These are phyloP conservation scores for Symbiotaphrina buchneri DNA, from an alignment of 495 filamentous ascomycete genomes.

Conservation along the genomic window DNA sequence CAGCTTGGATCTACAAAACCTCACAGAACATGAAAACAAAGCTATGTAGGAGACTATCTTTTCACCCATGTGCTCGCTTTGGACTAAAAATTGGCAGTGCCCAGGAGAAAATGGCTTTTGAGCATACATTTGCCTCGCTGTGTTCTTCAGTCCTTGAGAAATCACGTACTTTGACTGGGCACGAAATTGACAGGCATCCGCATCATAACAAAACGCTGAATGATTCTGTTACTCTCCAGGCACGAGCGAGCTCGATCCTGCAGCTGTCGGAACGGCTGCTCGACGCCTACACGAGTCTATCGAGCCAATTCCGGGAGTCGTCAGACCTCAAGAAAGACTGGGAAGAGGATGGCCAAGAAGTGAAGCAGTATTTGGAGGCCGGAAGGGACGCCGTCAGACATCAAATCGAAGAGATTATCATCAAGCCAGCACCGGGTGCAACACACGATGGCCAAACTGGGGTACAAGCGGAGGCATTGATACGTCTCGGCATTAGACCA, in stretches of 20 bases:
- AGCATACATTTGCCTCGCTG: too few species aligned
- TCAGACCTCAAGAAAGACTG: background rate
- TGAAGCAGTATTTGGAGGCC: slow-evolving; percentile 4
- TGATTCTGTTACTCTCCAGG: too few species aligned
- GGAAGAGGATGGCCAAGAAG: slow-evolving; percentile 4
- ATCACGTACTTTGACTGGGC: too few species aligned
- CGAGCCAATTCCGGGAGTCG: slow-evolving; percentile 1
- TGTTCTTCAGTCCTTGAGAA: too few species aligned
- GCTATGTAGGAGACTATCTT: too few species aligned
- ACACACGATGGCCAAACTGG: slow-evolving; percentile 2
- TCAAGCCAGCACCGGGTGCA: background rate
- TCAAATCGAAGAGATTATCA: slow-evolving; percentile 2
- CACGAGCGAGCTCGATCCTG: slow-evolving; percentile 2
- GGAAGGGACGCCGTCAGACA: slow-evolving; percentile 6
- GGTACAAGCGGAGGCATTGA: background rate
- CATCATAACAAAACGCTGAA: too few species aligned
- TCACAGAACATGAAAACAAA: too few species aligned
- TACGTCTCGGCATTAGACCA: background rate
- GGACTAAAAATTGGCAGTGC: too few species aligned
- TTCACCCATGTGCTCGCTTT: too few species aligned
- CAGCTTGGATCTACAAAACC: too few species aligned
- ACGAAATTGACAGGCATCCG: too few species aligned
- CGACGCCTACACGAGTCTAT: slow-evolving; percentile 4
- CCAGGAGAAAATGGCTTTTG: too few species aligned
- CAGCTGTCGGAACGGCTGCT: slow-evolving; percentile 4